A percentile compares a stretch with the other conserved stretches of the same genome.
Evolutionary conservation across 177 flowering plant genomes (phyloP).

Genomic region (Tripterygium wilfordii): DNA sequence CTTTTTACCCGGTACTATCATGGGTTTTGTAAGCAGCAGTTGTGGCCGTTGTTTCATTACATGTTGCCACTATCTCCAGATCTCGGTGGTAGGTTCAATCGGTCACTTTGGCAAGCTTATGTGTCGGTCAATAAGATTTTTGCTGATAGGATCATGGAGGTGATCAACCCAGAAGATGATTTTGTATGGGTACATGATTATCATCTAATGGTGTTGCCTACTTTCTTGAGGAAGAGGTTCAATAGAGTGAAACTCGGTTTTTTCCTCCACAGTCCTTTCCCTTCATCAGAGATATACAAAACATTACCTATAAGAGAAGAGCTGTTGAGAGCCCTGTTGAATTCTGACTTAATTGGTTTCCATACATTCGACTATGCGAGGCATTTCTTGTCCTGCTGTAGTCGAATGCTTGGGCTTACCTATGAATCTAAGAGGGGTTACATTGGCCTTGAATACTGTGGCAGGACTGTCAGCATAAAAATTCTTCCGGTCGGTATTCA

Average conservation of each 20-base stretch:
- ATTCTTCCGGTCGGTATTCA: constrained; percentile 77
- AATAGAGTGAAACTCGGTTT: constrained; percentile 68
- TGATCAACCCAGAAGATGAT: constrained; percentile 77
- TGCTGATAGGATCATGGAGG: constrained; percentile 71
- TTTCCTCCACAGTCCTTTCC: constrained; percentile 76
- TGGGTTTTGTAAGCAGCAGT: constrained; percentile 69
- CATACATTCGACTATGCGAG: constrained; percentile 79
- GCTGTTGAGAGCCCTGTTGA: constrained; percentile 53
- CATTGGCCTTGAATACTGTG: constrained; percentile 70
- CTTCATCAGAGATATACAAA: constrained; percentile 71
- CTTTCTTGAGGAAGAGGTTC: constrained; percentile 73
- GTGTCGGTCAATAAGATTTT: constrained; percentile 73
- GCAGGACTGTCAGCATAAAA: constrained; percentile 66
- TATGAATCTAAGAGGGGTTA: constrained; percentile 77
- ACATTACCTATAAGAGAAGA: constrained; percentile 72
- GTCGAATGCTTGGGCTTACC: constrained; percentile 63
- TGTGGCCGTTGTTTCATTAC: constrained; percentile 77
- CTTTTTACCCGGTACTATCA: constrained; percentile 52
- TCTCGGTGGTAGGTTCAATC: constrained; percentile 61
- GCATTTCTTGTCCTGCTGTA: constrained; percentile 69
- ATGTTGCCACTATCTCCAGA: constrained; percentile 73
- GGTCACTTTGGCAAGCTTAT: constrained; percentile 71
- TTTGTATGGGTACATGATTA: constrained; percentile 78
- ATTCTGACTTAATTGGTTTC: constrained; percentile 71
- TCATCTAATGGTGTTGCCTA: constrained; percentile 74